Percentiles rank a stretch among this genome's conserved stretches.
Conservation (phyloP, 1,284 basidiomycete species). For the Exobasidium rhododendri region DNA sequence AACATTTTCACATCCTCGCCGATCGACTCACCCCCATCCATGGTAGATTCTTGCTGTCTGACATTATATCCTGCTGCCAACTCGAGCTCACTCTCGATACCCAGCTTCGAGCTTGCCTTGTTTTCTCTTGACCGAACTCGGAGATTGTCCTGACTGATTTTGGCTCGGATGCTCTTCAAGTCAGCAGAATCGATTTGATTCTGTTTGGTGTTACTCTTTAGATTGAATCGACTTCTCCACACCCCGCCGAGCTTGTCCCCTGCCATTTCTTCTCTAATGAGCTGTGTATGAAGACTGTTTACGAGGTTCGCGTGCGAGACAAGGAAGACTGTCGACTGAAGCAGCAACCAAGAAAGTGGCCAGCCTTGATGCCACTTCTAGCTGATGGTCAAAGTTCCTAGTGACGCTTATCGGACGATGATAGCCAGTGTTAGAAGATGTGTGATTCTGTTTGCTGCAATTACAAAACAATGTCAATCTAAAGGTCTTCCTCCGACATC, state of each 20-base stretch:
- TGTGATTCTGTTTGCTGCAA: neutral
- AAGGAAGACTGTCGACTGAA: too few relatives aligned
- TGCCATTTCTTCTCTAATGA: neutral
- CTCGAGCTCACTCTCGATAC: neutral
- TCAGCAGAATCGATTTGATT: neutral
- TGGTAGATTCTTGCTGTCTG: conserved; percentile 3
- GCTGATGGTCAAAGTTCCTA: neutral
- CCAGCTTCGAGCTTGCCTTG: neutral
- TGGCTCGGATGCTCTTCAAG: neutral
- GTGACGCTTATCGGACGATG: neutral
- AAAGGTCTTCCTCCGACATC: neutral
- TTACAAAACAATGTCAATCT: neutral
- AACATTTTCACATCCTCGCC: too few relatives aligned
- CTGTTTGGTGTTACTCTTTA: neutral
- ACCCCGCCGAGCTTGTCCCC: neutral
- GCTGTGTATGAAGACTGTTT: too few relatives aligned
- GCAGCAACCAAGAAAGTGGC: too few relatives aligned
- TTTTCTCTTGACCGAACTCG: neutral
- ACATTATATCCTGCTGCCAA: conserved; percentile 9
- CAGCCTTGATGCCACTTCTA: too few relatives aligned
- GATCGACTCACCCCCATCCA: too few relatives aligned
- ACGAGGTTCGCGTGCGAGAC: too few relatives aligned
- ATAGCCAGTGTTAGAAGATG: neutral
- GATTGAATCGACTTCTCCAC: conserved; percentile 3
- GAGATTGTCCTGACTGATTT: neutral